Evolutionary conservation across 1,139 yeast genomes (phyloP).

Genomic region (Geotrichum fermentans): DNA sequence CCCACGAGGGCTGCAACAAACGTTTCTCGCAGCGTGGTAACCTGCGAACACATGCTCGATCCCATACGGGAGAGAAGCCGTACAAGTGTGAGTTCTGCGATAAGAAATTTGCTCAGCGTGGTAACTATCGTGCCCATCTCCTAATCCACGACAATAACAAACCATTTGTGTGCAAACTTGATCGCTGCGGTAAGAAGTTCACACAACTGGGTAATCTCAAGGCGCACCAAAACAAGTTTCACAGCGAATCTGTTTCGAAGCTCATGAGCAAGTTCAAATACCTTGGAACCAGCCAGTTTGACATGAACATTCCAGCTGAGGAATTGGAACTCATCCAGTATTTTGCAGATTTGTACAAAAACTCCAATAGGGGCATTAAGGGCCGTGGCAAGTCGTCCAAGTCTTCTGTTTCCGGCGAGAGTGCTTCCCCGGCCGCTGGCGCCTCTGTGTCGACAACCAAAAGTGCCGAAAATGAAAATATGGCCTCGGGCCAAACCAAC

Average conservation of each 20-base stretch:
- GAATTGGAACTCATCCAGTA: conserved; percentile 69
- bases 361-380: conserved; percentile 83
- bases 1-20: conserved; percentile 55
- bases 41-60: conserved; percentile 72
- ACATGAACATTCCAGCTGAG: conserved; percentile 49
- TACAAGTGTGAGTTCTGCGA: conserved; percentile 70
- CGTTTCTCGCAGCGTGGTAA: conserved; percentile 91
- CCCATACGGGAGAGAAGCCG: conserved; percentile 89
- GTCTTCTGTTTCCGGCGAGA: not conserved
- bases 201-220: conserved; percentile 90
- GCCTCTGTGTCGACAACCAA: not conserved
- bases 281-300: conserved; percentile 26
- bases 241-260: conserved; percentile 60
- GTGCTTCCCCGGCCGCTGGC: conserved; percentile 7
- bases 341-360: conserved; percentile 76
- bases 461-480: no score
- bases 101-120: conserved; percentile 77
- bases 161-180: conserved; percentile 77
- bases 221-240: conserved; percentile 90
- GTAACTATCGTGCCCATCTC: conserved; percentile 81
- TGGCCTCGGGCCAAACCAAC: not conserved
- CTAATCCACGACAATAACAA: conserved; percentile 74
- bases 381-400: conserved; percentile 63
- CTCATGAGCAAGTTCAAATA: conserved; percentile 47
- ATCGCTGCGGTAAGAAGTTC: conserved; percentile 76